These are phyloP conservation scores for Solanum corneliomulleri DNA, from an alignment of 257 asterid species.

Conservation along the genomic window DNA sequence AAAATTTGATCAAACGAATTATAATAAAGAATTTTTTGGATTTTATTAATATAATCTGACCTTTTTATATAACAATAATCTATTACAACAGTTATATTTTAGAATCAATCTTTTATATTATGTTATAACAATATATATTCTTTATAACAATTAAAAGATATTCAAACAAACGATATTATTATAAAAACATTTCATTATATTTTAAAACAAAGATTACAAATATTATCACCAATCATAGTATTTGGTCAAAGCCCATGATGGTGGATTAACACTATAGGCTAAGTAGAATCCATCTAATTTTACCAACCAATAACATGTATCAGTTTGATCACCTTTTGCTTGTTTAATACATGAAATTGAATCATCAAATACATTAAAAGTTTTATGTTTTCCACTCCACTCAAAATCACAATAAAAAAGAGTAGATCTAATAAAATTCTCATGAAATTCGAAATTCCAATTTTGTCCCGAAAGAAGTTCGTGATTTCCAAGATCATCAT, in stretches of 20 bases:
- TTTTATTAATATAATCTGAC: neutral
- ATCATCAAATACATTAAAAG: neutral
- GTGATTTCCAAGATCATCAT: neutral
- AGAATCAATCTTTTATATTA: neutral
- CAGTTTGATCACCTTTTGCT: neutral
- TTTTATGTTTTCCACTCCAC: neutral
- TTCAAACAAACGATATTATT: neutral
- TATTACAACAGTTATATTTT: rapidly evolving
- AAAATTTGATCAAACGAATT: neutral
- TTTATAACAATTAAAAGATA: neutral
- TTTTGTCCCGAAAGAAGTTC: neutral
- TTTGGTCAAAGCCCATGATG: neutral
- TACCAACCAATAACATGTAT: neutral
- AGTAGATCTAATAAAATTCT: neutral
- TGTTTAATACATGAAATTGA: neutral
- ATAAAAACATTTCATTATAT: neutral
- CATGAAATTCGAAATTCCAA: neutral
- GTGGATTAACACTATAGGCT: neutral
- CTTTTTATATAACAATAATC: too few species aligned
- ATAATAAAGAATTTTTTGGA: neutral
- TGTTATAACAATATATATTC: neutral
- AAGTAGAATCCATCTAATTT: neutral
- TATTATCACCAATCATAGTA: neutral
- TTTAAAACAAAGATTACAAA: neutral
- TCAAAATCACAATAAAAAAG: neutral